These are phyloP conservation scores for Didymellaceae sp. DNA, from an alignment of 2,329 filamentous ascomycete genomes.

Conservation along the genomic window DNA sequence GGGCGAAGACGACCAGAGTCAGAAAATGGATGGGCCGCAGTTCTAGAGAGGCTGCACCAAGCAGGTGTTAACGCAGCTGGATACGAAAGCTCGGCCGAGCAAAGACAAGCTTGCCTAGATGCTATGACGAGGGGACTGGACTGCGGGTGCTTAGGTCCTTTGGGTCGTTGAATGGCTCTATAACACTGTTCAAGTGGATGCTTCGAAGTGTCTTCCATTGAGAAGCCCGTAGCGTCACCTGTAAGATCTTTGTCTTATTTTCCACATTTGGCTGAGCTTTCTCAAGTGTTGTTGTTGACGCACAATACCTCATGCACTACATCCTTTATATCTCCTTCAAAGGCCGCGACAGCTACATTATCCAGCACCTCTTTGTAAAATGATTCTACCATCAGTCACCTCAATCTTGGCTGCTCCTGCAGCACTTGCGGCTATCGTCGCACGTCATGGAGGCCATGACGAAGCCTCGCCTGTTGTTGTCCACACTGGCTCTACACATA, in stretches of 20 bases:
- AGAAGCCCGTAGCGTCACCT: background rate
- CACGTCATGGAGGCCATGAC: background rate
- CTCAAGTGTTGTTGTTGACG: no score
- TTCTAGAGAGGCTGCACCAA: background rate
- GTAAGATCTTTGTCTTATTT: no score
- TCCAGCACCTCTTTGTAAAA: no score
- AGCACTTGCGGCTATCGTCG: background rate
- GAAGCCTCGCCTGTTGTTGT: background rate
- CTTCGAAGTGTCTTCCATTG: background rate
- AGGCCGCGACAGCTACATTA: background rate
- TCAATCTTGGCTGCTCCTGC: background rate
- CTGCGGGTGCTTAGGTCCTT: slow-evolving; percentile 1
- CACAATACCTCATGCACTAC: background rate
- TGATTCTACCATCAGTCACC: background rate
- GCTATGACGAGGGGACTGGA: background rate
- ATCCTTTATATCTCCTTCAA: background rate
- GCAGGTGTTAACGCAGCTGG: background rate
- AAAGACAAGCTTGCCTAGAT: background rate
- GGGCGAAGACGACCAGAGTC: no score
- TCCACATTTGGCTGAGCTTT: no score
- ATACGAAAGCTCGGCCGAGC: background rate
- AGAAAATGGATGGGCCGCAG: background rate
- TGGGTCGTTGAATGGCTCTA: background rate
- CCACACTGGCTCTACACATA: background rate
- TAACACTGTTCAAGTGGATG: background rate